Conservation (phyloP, 2,329 filamentous ascomycete genomes). For the Ceratocystis ficicola region DNA sequence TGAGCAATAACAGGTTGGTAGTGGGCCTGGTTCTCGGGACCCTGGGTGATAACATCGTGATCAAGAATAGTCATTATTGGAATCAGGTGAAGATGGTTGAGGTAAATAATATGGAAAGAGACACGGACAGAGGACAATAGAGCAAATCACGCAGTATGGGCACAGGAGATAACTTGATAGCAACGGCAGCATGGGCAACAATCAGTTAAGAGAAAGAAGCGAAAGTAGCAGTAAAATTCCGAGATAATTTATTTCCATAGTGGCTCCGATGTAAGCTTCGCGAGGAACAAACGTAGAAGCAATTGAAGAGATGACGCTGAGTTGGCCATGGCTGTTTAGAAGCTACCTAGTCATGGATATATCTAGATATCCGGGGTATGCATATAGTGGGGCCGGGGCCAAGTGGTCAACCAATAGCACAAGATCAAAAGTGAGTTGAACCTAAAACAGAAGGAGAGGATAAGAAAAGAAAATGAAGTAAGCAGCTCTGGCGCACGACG, state of each 20-base stretch:
- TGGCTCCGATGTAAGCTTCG: neutral
- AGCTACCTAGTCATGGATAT: neutral
- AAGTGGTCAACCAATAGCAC: neutral
- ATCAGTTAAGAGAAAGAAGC: neutral
- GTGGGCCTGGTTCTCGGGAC: slow-evolving; percentile 14
- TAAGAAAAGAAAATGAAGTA: neutral
- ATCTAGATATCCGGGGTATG: neutral
- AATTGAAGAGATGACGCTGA: neutral
- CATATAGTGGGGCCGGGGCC: neutral
- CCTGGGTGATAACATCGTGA: slow-evolving; percentile 16
- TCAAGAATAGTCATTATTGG: slow-evolving; percentile 4
- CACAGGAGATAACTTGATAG: neutral
- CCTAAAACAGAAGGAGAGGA: neutral
- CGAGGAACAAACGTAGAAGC: neutral
- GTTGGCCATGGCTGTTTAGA: neutral
- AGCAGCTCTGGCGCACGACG: no score
- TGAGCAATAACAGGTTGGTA: slow-evolving; percentile 14
- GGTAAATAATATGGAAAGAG: neutral
- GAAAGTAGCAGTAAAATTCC: neutral
- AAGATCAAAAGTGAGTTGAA: neutral
- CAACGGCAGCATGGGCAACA: neutral
- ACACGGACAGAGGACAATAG: neutral
- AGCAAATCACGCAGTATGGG: slow-evolving; percentile 7
- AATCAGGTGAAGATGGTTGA: neutral
- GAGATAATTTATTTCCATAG: neutral